Percentiles rank a stretch among this genome's conserved stretches.
These are phyloP conservation scores for Choiromyces venosus DNA, from an alignment of 495 filamentous ascomycete genomes.

Conservation along the genomic window DNA sequence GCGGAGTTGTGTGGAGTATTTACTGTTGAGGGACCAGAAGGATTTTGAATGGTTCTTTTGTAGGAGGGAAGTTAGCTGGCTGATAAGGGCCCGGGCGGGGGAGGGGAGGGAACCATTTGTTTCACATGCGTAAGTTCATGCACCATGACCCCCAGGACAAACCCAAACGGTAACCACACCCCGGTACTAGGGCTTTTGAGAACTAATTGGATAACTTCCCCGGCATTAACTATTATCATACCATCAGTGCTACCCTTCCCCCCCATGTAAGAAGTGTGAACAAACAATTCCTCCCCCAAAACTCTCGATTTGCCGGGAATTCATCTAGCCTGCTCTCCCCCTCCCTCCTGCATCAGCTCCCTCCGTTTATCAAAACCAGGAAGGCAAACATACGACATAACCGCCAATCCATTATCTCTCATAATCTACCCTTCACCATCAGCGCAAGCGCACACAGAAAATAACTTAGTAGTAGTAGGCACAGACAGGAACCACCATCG, in stretches of 20 bases:
- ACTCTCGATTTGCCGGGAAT: slow-evolving; percentile 66
- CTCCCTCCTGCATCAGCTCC: slow-evolving; percentile 9
- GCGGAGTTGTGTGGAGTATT: slow-evolving; percentile 61
- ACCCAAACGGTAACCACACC: slow-evolving; percentile 66
- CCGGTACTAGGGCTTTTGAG: slow-evolving; percentile 57
- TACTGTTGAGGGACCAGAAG: slow-evolving; percentile 69
- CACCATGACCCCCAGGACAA: slow-evolving; percentile 72
- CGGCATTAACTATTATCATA: slow-evolving; percentile 57
- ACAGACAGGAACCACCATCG: slow-evolving; percentile 49
- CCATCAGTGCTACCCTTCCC: neutral
- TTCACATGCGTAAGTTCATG: slow-evolving; percentile 65
- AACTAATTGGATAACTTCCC: slow-evolving; percentile 76
- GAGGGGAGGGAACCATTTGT: slow-evolving; percentile 53
- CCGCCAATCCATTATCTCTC: slow-evolving; percentile 59
- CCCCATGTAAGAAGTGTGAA: neutral
- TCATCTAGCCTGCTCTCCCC: slow-evolving; percentile 65
- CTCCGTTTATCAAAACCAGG: neutral
- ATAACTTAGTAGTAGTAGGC: neutral
- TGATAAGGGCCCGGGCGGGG: neutral
- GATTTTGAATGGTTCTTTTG: slow-evolving; percentile 58
- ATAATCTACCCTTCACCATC: slow-evolving; percentile 50
- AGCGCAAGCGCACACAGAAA: neutral
- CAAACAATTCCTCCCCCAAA: slow-evolving; percentile 46
- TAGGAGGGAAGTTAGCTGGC: neutral
- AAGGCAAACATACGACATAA: slow-evolving; percentile 51